Evolutionary conservation across 2,329 filamentous ascomycete genomes (phyloP).

Genomic region (Pezicula neosporulosa): DNA sequence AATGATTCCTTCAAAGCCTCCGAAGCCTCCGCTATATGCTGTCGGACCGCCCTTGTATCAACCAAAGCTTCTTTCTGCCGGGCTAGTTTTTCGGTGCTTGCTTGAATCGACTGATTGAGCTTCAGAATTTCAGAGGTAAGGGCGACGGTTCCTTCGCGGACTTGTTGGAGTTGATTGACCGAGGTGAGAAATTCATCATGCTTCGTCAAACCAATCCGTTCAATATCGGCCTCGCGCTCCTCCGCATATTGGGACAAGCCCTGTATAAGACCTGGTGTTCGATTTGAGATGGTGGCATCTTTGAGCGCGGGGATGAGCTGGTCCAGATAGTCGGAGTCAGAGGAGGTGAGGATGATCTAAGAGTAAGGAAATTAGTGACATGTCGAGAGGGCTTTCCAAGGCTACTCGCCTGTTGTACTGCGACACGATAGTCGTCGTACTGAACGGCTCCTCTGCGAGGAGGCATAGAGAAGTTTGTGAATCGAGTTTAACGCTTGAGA

Average conservation of each 20-base stretch:
- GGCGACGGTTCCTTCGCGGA: slow-evolving; percentile 84
- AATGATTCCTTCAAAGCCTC: slow-evolving; percentile 87
- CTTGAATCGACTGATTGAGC: slow-evolving; percentile 91
- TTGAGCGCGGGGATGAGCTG: slow-evolving; percentile 92
- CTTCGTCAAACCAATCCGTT: slow-evolving; percentile 89
- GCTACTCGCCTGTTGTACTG: not conserved
- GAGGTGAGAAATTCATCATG: slow-evolving; percentile 95
- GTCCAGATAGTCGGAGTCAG: slow-evolving; percentile 91
- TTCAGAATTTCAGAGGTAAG: slow-evolving; percentile 89
- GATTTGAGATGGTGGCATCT: slow-evolving; percentile 76
- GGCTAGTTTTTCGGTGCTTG: slow-evolving; percentile 89
- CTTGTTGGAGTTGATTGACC: slow-evolving; percentile 88
- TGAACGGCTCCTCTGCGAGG: not conserved
- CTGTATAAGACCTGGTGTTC: slow-evolving; percentile 70
- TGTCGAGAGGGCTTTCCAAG: not conserved
- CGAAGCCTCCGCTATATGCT: slow-evolving; percentile 93
- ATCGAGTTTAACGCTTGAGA: too few relatives aligned
- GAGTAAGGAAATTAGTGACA: not conserved
- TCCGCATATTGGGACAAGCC: slow-evolving; percentile 78
- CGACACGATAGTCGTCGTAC: not conserved
- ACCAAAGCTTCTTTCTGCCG: slow-evolving; percentile 93
- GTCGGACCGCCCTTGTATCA: slow-evolving; percentile 84
- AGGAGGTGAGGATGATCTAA: slow-evolving; percentile 88
- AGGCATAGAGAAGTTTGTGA: slow-evolving; percentile 10
- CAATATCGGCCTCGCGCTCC: slow-evolving; percentile 86